Evolutionary conservation across 768 basidiomycete genomes (phyloP), one percentile per base, ranked within the genome.

Genomic region (Lactifluus subvellereus): DNA sequence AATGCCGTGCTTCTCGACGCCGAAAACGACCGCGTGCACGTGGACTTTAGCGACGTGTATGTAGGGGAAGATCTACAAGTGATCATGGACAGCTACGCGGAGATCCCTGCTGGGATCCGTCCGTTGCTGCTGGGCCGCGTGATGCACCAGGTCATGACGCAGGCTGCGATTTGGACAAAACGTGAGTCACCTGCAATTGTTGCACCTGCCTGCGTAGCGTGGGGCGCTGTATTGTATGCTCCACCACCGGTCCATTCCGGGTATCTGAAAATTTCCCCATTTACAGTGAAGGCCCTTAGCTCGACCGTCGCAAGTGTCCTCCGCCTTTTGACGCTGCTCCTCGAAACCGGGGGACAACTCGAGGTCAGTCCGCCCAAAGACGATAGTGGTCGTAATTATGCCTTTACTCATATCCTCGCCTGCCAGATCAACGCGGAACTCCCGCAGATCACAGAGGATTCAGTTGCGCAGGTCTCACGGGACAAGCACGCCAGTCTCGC

Each of bases 161-260:
- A 64, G 38, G 62, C 57, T 6, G 65, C 58, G 14, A 54, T 65
- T 20, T 66, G 65, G 65, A 60, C 58, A 38, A 66, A 66, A 42
- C 30, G 65, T 66, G 38, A 64, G 43, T 37, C 16, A 43, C 3
- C 38, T 6, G 9, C 10, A 37, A 8, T 11, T 37, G 4, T 27
- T 11, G 11, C 5, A 37, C 8, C 37, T 37, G 37, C 42, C 16
- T 43, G 18, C 6, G 18, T 47, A 1, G 37, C 37, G 37, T 10
- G 10, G 45, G 18, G 42, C 16, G 38, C 18, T n/a, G 42, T 37
- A 18, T 16, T 18, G 42, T 16, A 43, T 43, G 42, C 14, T 45
- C 2, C 49, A 5, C 22, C 27, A 49, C 48, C 14, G 1, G 27
- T 0, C 30, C 18, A 33, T 11, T 11, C 32, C 11, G 9, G 49